Conservation (phyloP, 2,329 filamentous ascomycete species). For the Ascomycota sp. region DNA sequence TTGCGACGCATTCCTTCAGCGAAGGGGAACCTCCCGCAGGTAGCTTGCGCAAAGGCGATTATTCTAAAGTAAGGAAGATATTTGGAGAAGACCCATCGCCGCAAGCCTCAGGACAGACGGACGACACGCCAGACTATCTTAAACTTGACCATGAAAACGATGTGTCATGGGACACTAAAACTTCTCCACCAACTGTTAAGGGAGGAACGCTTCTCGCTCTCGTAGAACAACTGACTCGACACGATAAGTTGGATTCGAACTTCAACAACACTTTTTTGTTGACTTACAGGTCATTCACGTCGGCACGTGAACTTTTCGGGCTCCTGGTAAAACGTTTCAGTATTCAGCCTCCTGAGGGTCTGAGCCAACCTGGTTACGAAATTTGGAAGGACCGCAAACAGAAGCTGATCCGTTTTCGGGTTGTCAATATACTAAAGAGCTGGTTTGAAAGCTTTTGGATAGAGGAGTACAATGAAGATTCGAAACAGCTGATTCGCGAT, state of each 20-base stretch:
- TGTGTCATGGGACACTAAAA: conserved; percentile 71
- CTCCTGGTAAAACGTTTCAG: conserved; percentile 77
- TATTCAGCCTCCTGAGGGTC: conserved; percentile 70
- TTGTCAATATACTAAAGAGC: conserved; percentile 92
- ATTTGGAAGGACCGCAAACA: conserved; percentile 86
- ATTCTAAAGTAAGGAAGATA: conserved; percentile 42
- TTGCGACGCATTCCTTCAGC: conserved; percentile 38
- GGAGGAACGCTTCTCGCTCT: conserved; percentile 74
- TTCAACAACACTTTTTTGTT: conserved; percentile 97
- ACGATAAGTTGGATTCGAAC: conserved; percentile 81
- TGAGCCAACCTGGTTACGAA: conserved; percentile 55
- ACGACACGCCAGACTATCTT: conserved; percentile 67
- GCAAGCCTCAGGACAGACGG: conserved; percentile 23
- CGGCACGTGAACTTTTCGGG: conserved; percentile 75
- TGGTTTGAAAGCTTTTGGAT: conserved; percentile 99
- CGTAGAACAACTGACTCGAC: conserved; percentile 83
- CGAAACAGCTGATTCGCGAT: conserved; percentile 62
- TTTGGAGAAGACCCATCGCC: conserved; percentile 41
- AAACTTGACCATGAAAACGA: conserved; percentile 73
- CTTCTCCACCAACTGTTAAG: conserved; percentile 52
- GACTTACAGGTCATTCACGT: conserved; percentile 88
- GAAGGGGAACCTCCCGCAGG: conserved; percentile 32
- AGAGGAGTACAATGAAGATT: conserved; percentile 73
- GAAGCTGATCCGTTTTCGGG: conserved; percentile 81
- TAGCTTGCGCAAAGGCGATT: conserved; percentile 34